Base-by-base conservation (phyloP, 192 early-diverging fungal species). In the Spinellus fusiger region DNA sequence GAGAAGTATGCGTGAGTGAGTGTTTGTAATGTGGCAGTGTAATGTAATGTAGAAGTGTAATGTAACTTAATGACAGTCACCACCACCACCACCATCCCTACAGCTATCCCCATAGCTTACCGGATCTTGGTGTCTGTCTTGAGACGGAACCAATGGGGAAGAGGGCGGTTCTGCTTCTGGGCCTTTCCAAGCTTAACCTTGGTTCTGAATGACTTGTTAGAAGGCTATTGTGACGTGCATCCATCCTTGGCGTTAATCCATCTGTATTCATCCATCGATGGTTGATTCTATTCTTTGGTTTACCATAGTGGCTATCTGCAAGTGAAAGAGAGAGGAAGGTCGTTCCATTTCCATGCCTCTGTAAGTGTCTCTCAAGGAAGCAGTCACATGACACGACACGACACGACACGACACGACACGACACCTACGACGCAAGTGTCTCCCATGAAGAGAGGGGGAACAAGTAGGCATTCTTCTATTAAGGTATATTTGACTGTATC, bases 141-240 rank as follows among this genome's bases (percentile, higher is more conserved):
- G 78, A 96, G 81, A 71, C 93, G 91, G 86, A 95, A 92, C 95
- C 95, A 99, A 77, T 89, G 84, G 61, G 97, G 97, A 68, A 98
- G 82, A 67, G 94, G 93, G 66, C 97, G 91, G 89, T 98, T 96
- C 82, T 99, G 97, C 87, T 92, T 94, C 78, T 84, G 74, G 85
- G 93, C 94, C 93, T 98, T 99, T 78, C 93, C 97, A 77, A 99
- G 86, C 66, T 88, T 90, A 81, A 91, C 89, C 92, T 99, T 99
- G 85, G 88, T 84, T 67, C 81, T 81, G 90, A 94, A 97, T 65
- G 90, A 86, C 90, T 99, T 99, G 85, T 96, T 91, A 73, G 94
- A 92, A 76, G 97, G 94, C 97, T 84, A 75, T 20, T 27, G 18
- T 12, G 6, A 37, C 33, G 31, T 51, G 27, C 20, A 65, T 25